These are phyloP conservation scores for Colletotrichum limetticola DNA, from an alignment of 2,329 filamentous ascomycete species.

Conservation along the genomic window DNA sequence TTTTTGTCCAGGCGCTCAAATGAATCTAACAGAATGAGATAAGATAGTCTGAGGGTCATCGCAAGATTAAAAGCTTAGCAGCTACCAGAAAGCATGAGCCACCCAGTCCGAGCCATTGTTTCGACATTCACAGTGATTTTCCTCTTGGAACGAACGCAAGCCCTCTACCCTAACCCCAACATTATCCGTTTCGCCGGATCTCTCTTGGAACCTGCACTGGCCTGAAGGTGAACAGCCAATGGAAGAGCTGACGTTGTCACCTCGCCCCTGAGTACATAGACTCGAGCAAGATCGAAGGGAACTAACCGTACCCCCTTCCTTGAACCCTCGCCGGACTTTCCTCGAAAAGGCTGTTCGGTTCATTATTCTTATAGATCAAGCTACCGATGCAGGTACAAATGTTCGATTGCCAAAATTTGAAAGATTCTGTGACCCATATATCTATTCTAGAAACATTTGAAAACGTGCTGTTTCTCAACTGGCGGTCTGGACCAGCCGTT, in stretches of 20 bases:
- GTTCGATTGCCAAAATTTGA: neutral
- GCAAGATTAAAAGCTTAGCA: neutral
- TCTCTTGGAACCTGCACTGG: slow-evolving; percentile 13
- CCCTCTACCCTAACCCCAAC: neutral
- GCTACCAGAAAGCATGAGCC: slow-evolving; percentile 4
- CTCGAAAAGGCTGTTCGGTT: neutral
- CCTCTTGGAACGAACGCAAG: neutral
- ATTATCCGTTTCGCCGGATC: slow-evolving; percentile 13
- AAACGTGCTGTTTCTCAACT: neutral
- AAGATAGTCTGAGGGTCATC: neutral
- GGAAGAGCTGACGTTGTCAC: neutral
- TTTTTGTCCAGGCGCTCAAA: neutral
- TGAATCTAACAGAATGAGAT: neutral
- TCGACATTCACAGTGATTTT: neutral
- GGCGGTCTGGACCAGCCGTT: slow-evolving; percentile 8
- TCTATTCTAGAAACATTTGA: neutral
- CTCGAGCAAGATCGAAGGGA: neutral
- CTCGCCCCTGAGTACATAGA: neutral
- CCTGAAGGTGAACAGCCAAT: neutral
- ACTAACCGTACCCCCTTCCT: neutral
- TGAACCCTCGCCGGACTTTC: neutral
- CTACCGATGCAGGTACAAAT: slow-evolving; percentile 6
- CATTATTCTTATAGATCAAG: neutral
- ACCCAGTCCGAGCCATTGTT: slow-evolving; percentile 13
- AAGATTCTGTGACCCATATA: neutral